phyloP scores from a whole-genome alignment of 495 filamentous ascomycete genomes.

The Sporormia fimetaria region DNA sequence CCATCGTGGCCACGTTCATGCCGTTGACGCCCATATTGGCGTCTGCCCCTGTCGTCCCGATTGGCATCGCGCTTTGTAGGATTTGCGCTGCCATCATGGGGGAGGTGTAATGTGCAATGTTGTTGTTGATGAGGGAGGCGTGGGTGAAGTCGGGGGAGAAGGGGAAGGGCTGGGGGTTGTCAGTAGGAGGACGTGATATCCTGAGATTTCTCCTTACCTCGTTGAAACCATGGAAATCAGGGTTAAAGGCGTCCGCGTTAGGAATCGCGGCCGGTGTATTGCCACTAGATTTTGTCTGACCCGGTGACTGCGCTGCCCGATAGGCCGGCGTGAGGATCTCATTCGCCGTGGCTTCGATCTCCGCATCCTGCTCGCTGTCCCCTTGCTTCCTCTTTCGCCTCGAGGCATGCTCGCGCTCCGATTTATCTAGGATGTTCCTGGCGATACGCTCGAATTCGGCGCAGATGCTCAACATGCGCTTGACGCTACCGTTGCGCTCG shows the following conservation, averaged over 20 bases:
- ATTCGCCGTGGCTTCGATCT: conserved; percentile 24
- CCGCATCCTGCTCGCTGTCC: conserved; percentile 39
- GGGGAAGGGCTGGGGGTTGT: conserved; percentile 18
- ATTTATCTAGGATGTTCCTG: conserved; percentile 79
- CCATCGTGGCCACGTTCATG: conserved; percentile 25
- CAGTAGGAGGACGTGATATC: neutral
- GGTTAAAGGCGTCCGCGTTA: conserved; percentile 6
- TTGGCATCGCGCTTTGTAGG: conserved; percentile 10
- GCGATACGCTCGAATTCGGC: conserved; percentile 93
- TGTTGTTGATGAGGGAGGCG: conserved; percentile 17
- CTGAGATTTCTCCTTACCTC: conserved; percentile 12
- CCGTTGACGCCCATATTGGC: conserved; percentile 9
- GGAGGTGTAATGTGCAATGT: conserved; percentile 15
- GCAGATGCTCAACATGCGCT: conserved; percentile 86
- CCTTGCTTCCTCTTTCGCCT: conserved; percentile 66
- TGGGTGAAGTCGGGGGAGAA: conserved; percentile 27
- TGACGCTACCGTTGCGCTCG: conserved; percentile 71
- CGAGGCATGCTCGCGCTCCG: conserved; percentile 66
- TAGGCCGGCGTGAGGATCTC: conserved; percentile 20
- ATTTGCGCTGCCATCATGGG: conserved; percentile 15
- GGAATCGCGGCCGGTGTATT: conserved; percentile 6
- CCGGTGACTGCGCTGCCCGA: conserved; percentile 12
- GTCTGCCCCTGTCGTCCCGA: conserved; percentile 2
- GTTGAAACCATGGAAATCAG: conserved; percentile 19
- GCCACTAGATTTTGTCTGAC: conserved; percentile 1